Evolutionary conservation across 2,329 filamentous ascomycete genomes (phyloP), one percentile per base, ranked within the genome.

Genomic region (Fusarium sp.): DNA sequence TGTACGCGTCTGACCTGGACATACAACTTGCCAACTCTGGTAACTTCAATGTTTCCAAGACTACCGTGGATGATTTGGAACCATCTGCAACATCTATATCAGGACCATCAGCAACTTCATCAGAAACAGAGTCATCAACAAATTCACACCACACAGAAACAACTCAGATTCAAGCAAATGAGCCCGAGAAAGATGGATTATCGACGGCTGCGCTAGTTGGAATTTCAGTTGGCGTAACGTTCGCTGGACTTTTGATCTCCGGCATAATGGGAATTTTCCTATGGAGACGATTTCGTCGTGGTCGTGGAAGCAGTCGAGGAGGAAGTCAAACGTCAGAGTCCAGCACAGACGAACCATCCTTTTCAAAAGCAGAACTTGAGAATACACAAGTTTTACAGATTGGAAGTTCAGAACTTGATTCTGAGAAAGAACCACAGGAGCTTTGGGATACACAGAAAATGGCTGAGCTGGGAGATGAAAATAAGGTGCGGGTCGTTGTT

Each of bases 391-490:
- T 64, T 9, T 23, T 64, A 0, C 61, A 64, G 3, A n/a, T 64
- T 5, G 59, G 51, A 13, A 59, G 25, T 0, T 64, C 61, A 2
- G 61, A 64, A 2, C 40, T 64, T 0, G 32, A 64, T 4, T 45
- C 59, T 0, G 25, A 20, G 1, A 40, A 16, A 3, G 51, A 59
- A 3, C 5, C 40, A 0, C 40, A 46, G 14, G 61, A 64, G 3
- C 61, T 64, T 3, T 64, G 59, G 45, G 59, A 64, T 28, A 64
- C 61, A 0, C 61, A 64, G 3, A 64, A 50, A 1, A 40, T 23
- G 3, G 61, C 50, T 7, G 61, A 64, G 3, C 9, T 64, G 2
- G 51, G 50, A 0, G 61, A 64, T 2, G 51, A 64, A n/a, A 64
- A 64, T 1, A 64, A 64, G 49, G 27, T 64, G 1, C 25, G 45